Evolutionary conservation across 768 basidiomycete genomes (phyloP), one percentile per base, ranked within the genome.

Genomic region (Rubroboletus satanas): DNA sequence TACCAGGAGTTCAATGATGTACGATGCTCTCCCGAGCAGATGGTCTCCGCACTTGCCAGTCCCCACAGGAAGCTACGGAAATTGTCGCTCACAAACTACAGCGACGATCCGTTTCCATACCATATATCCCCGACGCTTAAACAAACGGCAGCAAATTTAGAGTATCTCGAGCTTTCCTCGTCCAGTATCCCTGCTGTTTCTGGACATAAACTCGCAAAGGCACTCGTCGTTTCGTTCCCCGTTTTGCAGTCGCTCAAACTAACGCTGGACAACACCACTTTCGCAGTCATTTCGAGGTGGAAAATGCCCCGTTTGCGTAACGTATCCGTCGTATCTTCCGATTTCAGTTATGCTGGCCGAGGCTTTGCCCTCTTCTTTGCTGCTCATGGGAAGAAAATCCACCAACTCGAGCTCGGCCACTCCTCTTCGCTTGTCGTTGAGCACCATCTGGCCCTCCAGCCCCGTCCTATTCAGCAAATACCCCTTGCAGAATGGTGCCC

Each of bases 1-100:
- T 75, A 74, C 62, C 74, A 78, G 26, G 73, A 77, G 21, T 71
- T 75, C 48, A 72, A 69, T 32, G 75, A 79, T 45, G 73, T 76
- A 8, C 67, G 75, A 35, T 77, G 75, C 56, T 78, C 79, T n/a
- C 79, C 80, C 4, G 78, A 83, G 49, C 77, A 79, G 51, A 75
- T 89, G 48, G 77, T 88, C 11, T 77, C 76, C 10, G 77, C 82
- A 11, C 79, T 89, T 57, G 81, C 77, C 45, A 81, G 72, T 44
- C 80, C 81, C 15, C 74, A 77, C 42, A 79, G 76, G 59, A 70
- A 72, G 43, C 74, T 90, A 35, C 79, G 81, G 5, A 73, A 82
- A 29, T 73, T 90, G 14, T 83, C 81, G 26, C 87, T 85, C 79
- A 89, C 87, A 35, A 87, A 82, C 62, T 90, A 90, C 61, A 85